Conservation (phyloP, 495 filamentous ascomycete genomes). For the Penicillium steckii region DNA sequence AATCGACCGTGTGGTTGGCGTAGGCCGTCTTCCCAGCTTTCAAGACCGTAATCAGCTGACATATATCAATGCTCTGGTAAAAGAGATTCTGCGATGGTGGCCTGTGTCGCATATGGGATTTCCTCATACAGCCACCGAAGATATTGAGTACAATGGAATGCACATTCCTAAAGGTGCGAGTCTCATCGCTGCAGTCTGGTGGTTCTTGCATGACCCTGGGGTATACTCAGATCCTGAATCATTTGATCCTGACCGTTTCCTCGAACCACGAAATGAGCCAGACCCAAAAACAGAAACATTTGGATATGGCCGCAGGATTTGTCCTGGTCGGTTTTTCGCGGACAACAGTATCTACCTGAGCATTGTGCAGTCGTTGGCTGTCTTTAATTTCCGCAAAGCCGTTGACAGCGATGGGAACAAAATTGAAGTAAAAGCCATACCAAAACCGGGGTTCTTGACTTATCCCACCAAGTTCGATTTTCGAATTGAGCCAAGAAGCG, state of each 20-base stretch:
- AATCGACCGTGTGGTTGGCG: slow-evolving; percentile 50
- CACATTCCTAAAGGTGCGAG: slow-evolving; percentile 49
- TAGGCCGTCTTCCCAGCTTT: slow-evolving; percentile 19
- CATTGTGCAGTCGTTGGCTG: slow-evolving; percentile 33
- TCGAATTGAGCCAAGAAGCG: slow-evolving; percentile 32
- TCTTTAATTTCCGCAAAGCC: slow-evolving; percentile 40
- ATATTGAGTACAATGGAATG: slow-evolving; percentile 53
- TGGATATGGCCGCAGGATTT: not conserved
- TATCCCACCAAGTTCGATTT: slow-evolving; percentile 38
- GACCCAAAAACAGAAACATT: slow-evolving; percentile 30
- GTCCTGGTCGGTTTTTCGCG: slow-evolving; percentile 35
- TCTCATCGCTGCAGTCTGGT: slow-evolving; percentile 48
- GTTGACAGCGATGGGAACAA: slow-evolving; percentile 31
- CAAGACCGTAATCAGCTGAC: slow-evolving; percentile 30
- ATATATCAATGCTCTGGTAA: slow-evolving; percentile 40
- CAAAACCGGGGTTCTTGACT: slow-evolving; percentile 39
- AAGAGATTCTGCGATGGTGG: slow-evolving; percentile 44
- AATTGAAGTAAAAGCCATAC: slow-evolving; percentile 22
- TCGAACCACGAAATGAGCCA: slow-evolving; percentile 18
- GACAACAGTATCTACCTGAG: slow-evolving; percentile 33
- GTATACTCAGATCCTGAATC: slow-evolving; percentile 16
- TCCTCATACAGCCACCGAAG: slow-evolving; percentile 53
- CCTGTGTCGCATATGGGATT: slow-evolving; percentile 41
- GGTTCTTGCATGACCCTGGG: slow-evolving; percentile 14
- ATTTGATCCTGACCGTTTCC: slow-evolving; percentile 39